phyloP scores from a whole-genome alignment of 768 basidiomycete species.

The Suillus bovinus region DNA sequence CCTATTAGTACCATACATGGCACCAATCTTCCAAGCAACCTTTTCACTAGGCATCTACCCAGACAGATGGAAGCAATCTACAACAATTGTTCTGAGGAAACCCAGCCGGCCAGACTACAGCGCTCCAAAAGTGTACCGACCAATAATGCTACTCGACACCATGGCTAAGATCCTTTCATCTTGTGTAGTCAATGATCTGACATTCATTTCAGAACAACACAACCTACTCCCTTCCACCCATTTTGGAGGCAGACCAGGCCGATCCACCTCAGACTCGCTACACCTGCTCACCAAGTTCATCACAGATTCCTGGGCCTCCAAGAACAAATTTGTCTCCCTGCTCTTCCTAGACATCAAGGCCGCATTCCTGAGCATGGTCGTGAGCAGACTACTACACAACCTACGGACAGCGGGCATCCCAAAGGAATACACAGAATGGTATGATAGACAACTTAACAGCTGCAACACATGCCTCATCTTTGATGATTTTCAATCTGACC shows the following conservation, averaged over 20 bases:
- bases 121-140: conserved; percentile 35
- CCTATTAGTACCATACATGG: conserved; percentile 13
- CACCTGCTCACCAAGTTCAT: conserved; percentile 23
- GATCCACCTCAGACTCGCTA: conserved; percentile 26
- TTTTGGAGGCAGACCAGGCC: conserved; percentile 25
- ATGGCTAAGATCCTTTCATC: conserved; percentile 31
- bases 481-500: no score
- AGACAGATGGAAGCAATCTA: conserved; percentile 22
- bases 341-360: no score
- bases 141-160: conserved; percentile 37
- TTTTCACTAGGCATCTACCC: conserved; percentile 17
- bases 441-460: no score
- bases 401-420: no score
- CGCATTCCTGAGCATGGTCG: no score
- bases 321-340: no score
- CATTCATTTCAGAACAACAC: conserved; percentile 28
- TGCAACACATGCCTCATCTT: no score
- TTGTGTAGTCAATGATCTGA: conserved; percentile 26
- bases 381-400: no score
- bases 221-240: conserved; percentile 34
- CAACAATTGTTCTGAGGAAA: conserved; percentile 35
- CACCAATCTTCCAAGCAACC: conserved; percentile 12
- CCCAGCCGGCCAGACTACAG: conserved; percentile 37
- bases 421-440: no score
- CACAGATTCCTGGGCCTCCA: conserved; percentile 22